These are phyloP conservation scores for Trametes coccinea DNA, from an alignment of 768 basidiomycete genomes.

Conservation along the genomic window DNA sequence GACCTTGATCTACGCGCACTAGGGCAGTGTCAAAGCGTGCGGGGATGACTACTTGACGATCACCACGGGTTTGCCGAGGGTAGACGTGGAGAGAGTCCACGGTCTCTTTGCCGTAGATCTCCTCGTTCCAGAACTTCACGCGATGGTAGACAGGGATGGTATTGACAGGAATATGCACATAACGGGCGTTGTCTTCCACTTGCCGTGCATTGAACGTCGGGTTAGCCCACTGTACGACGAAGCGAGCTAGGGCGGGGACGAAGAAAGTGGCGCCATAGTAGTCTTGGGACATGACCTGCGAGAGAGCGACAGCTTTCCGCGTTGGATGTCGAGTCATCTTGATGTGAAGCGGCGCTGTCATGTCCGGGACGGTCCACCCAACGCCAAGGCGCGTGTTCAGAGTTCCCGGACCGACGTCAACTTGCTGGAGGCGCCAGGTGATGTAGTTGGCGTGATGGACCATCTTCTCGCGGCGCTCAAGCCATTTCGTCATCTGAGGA, in stretches of 20 bases:
- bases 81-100: constrained; percentile 35
- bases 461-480: constrained; percentile 15
- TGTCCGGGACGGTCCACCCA: not conserved
- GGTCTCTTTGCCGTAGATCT: constrained; percentile 13
- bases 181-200: not conserved
- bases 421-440: constrained; percentile 1
- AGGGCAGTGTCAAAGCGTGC: constrained; percentile 42
- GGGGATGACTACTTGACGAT: constrained; percentile 14
- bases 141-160: constrained; percentile 35
- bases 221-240: not conserved
- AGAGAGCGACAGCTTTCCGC: not conserved
- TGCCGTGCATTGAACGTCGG: not conserved
- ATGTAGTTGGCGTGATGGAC: constrained; percentile 36
- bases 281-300: not conserved
- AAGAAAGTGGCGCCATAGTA: constrained; percentile 1
- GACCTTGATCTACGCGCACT: constrained; percentile 26
- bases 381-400: too few species aligned
- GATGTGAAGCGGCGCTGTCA: not conserved
- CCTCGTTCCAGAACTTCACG: constrained; percentile 31
- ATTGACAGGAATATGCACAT: constrained; percentile 23
- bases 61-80: constrained; percentile 23
- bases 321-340: constrained; percentile 1
- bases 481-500: constrained; percentile 16
- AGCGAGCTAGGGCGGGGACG: constrained; percentile 11
- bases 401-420: not conserved